These are phyloP conservation scores for Xerocomus minutiporus DNA, from an alignment of 1,284 basidiomycete genomes.

Conservation along the genomic window DNA sequence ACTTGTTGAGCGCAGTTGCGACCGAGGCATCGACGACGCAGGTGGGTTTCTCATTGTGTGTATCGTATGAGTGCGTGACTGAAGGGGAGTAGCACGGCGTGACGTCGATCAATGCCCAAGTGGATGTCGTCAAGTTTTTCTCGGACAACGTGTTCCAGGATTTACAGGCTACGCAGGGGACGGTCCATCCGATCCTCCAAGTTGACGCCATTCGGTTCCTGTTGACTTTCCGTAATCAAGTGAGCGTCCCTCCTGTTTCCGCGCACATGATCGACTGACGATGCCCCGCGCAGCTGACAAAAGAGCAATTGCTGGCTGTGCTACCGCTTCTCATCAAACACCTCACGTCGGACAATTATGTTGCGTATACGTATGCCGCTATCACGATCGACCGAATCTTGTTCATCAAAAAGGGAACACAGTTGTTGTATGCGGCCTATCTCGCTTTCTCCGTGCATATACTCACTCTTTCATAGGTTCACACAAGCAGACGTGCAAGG, in stretches of 20 bases:
- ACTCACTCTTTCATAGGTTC: constrained; percentile 54
- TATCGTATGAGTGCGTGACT: not conserved
- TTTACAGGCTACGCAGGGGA: constrained; percentile 66
- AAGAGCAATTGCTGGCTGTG: constrained; percentile 89
- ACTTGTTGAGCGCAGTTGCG: constrained; percentile 88
- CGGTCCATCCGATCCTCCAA: constrained; percentile 86
- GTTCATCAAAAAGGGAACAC: constrained; percentile 76
- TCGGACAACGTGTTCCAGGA: constrained; percentile 88
- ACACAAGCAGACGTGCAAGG: constrained; percentile 82
- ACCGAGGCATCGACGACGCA: constrained; percentile 81
- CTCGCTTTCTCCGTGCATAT: not conserved
- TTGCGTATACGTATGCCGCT: constrained; percentile 85
- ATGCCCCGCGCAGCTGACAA: constrained; percentile 64
- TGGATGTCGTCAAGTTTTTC: constrained; percentile 96
- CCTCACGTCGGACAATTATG: constrained; percentile 76
- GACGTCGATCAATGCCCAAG: constrained; percentile 86
- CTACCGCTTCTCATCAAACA: constrained; percentile 87
- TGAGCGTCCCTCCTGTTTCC: constrained; percentile 24
- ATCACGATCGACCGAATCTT: constrained; percentile 88
- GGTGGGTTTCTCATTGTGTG: constrained; percentile 37
- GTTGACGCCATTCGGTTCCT: constrained; percentile 95
- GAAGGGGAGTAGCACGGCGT: constrained; percentile 70
- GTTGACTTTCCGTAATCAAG: constrained; percentile 93
- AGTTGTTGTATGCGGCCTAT: constrained; percentile 53
- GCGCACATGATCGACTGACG: not conserved